Evolutionary conservation across 2,329 filamentous ascomycete genomes (phyloP).

Genomic region (Alternaria viburni): DNA sequence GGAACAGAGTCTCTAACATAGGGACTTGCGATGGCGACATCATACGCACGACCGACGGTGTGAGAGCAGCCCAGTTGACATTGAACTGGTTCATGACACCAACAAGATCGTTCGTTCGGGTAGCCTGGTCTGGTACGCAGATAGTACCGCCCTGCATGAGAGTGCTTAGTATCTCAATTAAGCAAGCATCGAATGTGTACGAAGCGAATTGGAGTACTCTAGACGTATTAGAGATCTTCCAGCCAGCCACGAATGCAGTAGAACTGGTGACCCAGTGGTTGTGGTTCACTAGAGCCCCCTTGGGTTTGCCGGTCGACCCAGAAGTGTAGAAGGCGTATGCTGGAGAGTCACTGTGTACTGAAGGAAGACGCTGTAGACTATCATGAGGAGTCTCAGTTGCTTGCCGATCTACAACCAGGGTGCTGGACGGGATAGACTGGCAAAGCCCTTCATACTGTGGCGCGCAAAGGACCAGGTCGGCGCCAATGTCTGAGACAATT

Average conservation of each 20-base stretch:
- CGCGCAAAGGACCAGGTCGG: constrained; percentile 36
- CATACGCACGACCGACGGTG: constrained; percentile 49
- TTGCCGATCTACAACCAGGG: constrained; percentile 46
- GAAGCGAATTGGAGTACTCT: constrained; percentile 61
- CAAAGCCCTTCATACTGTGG: constrained; percentile 31
- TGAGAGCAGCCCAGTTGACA: constrained; percentile 54
- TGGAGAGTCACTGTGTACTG: constrained; percentile 54
- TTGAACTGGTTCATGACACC: constrained; percentile 47
- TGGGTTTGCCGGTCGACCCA: constrained; percentile 63
- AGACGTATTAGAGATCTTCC: constrained; percentile 57
- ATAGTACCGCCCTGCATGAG: constrained; percentile 56
- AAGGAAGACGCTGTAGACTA: constrained; percentile 34
- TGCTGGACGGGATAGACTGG: constrained; percentile 33
- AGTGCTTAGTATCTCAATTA: constrained; percentile 56
- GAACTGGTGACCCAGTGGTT: constrained; percentile 60
- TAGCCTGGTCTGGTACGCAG: constrained; percentile 57
- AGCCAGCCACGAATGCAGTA: constrained; percentile 29
- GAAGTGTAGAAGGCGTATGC: constrained; percentile 69
- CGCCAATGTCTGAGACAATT: constrained; percentile 42
- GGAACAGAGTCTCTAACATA: constrained; percentile 30
- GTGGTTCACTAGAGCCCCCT: constrained; percentile 69
- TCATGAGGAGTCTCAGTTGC: constrained; percentile 47
- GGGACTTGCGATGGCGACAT: constrained; percentile 40
- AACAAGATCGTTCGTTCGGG: constrained; percentile 54
- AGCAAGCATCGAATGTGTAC: constrained; percentile 54